These are phyloP conservation scores for Ocimum tenuiflorum DNA, from an alignment of 257 asterid species.

Conservation along the genomic window DNA sequence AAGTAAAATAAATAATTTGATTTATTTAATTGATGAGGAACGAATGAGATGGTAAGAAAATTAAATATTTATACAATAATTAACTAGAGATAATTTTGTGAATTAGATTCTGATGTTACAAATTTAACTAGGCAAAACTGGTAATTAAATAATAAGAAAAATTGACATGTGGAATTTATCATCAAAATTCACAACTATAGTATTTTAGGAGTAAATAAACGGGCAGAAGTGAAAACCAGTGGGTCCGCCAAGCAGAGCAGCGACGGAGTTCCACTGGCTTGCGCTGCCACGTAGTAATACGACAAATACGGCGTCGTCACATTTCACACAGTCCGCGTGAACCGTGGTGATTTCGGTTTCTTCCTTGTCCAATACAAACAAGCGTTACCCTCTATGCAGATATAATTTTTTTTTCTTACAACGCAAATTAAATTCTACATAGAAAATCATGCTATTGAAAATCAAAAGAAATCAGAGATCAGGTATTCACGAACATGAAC, in stretches of 20 bases:
- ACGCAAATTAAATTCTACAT: not conserved
- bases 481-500: not conserved
- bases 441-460: not conserved
- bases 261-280: not conserved
- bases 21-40: no score
- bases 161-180: no score
- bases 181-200: no score
- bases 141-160: no score
- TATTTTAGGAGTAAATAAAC: no score
- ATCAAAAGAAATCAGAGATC: not conserved
- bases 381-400: slow-evolving; percentile 21
- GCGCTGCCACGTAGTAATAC: slow-evolving; percentile 18
- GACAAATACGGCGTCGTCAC: slow-evolving; percentile 7
- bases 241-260: not conserved
- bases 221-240: not conserved
- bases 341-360: slow-evolving; percentile 9
- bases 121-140: no score
- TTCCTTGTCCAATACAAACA: slow-evolving; percentile 4
- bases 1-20: no score
- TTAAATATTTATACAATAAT: no score
- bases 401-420: not conserved
- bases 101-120: no score
- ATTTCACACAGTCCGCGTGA: slow-evolving; percentile 19
- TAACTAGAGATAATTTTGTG: no score
- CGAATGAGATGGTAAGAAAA: no score